These are phyloP conservation scores for Clitopilus hobsonii DNA, from an alignment of 768 basidiomycete species.

Conservation along the genomic window DNA sequence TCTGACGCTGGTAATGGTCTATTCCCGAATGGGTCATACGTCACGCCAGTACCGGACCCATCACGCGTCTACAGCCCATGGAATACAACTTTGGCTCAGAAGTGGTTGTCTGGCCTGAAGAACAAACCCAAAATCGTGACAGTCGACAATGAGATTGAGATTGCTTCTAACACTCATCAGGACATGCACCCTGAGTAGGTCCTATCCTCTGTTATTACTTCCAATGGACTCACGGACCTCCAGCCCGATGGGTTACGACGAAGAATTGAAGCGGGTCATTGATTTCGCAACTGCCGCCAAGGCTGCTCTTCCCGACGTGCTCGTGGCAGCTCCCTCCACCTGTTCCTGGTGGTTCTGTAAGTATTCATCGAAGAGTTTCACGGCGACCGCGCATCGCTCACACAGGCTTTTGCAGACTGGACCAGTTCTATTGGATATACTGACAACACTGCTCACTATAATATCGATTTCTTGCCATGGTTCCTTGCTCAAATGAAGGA, in stretches of 20 bases:
- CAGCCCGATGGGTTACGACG: slow-evolving; percentile 45
- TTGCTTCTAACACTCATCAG: slow-evolving; percentile 47
- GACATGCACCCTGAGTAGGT: slow-evolving; percentile 50
- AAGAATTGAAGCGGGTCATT: slow-evolving; percentile 43
- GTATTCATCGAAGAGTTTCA: no score
- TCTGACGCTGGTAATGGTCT: slow-evolving; percentile 44
- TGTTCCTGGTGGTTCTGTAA: slow-evolving; percentile 43
- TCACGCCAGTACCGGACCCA: slow-evolving; percentile 34
- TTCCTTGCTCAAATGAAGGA: slow-evolving; percentile 46
- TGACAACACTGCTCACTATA: slow-evolving; percentile 46
- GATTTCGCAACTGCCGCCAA: slow-evolving; percentile 36
- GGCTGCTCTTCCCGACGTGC: slow-evolving; percentile 36
- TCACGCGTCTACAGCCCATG: slow-evolving; percentile 39
- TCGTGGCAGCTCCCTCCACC: slow-evolving; percentile 43
- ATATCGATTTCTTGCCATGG: slow-evolving; percentile 53
- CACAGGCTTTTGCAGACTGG: slow-evolving; percentile 35
- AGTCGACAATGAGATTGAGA: slow-evolving; percentile 57
- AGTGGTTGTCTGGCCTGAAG: slow-evolving; percentile 39
- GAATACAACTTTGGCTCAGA: slow-evolving; percentile 38
- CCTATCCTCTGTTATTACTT: neutral
- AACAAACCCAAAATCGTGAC: slow-evolving; percentile 46
- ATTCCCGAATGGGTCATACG: slow-evolving; percentile 41
- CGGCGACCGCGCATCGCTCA: neutral
- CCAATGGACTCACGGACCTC: slow-evolving; percentile 2
- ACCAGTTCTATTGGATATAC: slow-evolving; percentile 42